Evolutionary conservation across 768 basidiomycete species (phyloP), one percentile per base, ranked within the genome.

Genomic region (Candolleomyces eurysporus): DNA sequence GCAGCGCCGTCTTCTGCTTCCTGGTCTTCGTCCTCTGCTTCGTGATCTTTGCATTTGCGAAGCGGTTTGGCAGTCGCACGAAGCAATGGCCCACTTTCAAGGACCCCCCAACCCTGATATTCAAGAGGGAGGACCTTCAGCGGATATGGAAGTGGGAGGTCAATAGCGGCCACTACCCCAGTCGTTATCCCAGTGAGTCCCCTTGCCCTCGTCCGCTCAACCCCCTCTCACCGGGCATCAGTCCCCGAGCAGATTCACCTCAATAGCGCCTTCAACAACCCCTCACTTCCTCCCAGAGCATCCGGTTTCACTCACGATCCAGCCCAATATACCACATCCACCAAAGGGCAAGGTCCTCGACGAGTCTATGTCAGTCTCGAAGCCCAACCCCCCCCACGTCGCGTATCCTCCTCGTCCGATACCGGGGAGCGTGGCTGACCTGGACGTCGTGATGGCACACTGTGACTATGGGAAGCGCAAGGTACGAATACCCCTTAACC

Each of bases 91-190:
- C 87, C 13, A 75, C 81, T 51, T 73, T 77, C 17, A 79, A 79
- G 45, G 86, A 89, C 50, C 79, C 86, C 16, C 78, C 89, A 26
- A 92, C 92, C 9, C 81, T 94, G 31, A 84, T 94, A 40, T 94
- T 84, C 68, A 79, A 80, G 60, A 80, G 88, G 52, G 86, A 90
- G 60, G 94, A 98, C 69, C 71, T 97, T 46, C 91, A 90, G 68
- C 82, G 89, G 60, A 92, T 99, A 73, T 98, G 96, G 96, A 80
- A 88, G 62, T 98, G 95, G 95, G 96, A 99, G 75, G 83, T 98
- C 60, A 78, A 86, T 36, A 92, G 92, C 64, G 97, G 97, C 0
- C 95, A 97, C 75, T 94, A 94, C 78, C 96, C 96, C 9, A 95
- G 92, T 74, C 81, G 84, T 58, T 82, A 84, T 60, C 80, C 82